Percentiles rank a stretch among this genome's conserved stretches.
Evolutionary conservation across 495 filamentous ascomycete species (phyloP).

Genomic region (Penicillium silybi): DNA sequence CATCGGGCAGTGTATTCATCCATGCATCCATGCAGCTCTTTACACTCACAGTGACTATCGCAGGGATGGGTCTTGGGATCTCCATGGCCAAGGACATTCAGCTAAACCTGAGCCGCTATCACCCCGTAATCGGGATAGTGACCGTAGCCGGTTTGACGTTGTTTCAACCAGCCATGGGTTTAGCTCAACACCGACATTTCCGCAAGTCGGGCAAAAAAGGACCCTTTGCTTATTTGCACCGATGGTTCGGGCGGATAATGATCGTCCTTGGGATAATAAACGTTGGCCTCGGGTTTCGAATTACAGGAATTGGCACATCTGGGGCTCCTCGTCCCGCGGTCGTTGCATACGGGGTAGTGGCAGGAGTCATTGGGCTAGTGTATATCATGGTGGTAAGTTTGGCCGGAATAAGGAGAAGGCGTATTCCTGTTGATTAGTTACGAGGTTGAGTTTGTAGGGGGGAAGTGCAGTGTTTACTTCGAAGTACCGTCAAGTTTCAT

Average conservation of each 20-base stretch:
- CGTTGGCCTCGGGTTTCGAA: slow-evolving; percentile 63
- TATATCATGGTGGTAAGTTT: slow-evolving; percentile 35
- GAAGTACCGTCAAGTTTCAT: too few relatives aligned
- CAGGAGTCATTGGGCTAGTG: slow-evolving; percentile 45
- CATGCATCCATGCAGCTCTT: slow-evolving; percentile 60
- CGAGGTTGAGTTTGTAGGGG: too few relatives aligned
- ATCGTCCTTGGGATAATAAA: slow-evolving; percentile 65
- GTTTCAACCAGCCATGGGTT: slow-evolving; percentile 63
- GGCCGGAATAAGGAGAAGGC: background rate
- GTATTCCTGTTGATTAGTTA: background rate
- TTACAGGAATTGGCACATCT: slow-evolving; percentile 25
- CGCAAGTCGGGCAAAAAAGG: slow-evolving; percentile 48
- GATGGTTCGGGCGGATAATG: slow-evolving; percentile 65
- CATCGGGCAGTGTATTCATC: slow-evolving; percentile 34
- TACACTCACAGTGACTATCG: slow-evolving; percentile 50
- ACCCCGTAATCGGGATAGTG: slow-evolving; percentile 56
- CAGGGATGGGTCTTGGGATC: slow-evolving; percentile 61
- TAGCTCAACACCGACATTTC: slow-evolving; percentile 58
- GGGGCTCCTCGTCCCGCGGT: slow-evolving; percentile 35
- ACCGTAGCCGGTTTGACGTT: slow-evolving; percentile 51
- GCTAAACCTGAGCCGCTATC: slow-evolving; percentile 24
- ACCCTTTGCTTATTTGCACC: slow-evolving; percentile 55
- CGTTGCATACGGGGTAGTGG: slow-evolving; percentile 58
- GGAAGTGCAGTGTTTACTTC: too few relatives aligned
- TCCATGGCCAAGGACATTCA: slow-evolving; percentile 34